These are phyloP conservation scores for Lachnellula subtilissima DNA, from an alignment of 2,329 filamentous ascomycete species.

Conservation along the genomic window DNA sequence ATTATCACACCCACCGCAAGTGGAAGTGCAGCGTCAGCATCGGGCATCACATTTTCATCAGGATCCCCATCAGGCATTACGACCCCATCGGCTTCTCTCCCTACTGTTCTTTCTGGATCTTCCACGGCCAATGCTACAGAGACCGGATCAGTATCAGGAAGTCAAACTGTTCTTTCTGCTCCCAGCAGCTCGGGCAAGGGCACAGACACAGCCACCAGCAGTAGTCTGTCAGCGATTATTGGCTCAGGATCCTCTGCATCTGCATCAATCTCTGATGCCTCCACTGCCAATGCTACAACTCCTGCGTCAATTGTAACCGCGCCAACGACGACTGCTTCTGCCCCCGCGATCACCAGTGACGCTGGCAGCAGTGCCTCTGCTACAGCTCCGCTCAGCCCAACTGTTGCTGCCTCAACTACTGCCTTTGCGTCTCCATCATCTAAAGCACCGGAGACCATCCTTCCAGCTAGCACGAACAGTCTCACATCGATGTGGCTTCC, in stretches of 20 bases:
- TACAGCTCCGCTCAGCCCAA: background rate
- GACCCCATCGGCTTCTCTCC: background rate
- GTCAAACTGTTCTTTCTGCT: background rate
- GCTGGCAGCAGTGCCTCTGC: background rate
- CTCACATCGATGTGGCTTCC: conserved; percentile 1
- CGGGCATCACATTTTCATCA: background rate
- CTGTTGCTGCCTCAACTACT: background rate
- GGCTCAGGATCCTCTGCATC: background rate
- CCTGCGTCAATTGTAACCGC: background rate
- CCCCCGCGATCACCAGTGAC: background rate
- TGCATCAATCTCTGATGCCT: background rate
- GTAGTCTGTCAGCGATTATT: too few species aligned
- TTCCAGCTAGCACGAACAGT: background rate
- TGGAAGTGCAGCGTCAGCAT: background rate
- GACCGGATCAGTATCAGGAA: background rate
- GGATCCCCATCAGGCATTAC: background rate
- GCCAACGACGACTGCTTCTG: background rate
- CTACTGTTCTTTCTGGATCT: background rate
- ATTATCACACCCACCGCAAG: background rate
- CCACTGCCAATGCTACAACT: too few species aligned
- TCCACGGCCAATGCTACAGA: too few species aligned
- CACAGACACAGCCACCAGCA: background rate
- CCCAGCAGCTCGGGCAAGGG: background rate
- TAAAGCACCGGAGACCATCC: background rate
- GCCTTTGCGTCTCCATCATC: background rate